These are phyloP conservation scores for Cucurbita maxima DNA, from an alignment of 306 rosid genomes.

Conservation along the genomic window DNA sequence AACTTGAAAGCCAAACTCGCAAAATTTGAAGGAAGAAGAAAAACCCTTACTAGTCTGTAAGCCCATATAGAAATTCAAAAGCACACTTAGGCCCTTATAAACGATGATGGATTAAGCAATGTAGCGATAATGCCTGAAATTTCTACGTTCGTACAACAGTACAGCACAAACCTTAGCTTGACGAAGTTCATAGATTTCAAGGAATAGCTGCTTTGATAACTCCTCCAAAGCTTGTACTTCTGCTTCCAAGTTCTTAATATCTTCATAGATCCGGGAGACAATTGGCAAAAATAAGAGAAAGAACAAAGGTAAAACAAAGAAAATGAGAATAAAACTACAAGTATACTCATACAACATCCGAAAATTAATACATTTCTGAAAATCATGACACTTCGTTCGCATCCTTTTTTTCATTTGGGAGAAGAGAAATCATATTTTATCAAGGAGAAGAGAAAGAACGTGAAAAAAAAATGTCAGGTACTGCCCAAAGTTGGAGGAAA, in stretches of 20 bases:
- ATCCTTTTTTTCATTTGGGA: too few species aligned
- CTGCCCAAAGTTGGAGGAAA: neutral
- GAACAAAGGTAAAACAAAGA: neutral
- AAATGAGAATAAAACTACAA: neutral
- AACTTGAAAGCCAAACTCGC: neutral
- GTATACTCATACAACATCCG: neutral
- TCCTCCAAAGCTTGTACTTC: conserved; percentile 88
- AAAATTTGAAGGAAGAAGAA: neutral
- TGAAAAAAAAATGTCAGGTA: neutral
- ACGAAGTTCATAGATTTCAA: conserved; percentile 94
- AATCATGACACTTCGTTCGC: neutral
- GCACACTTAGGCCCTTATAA: neutral
- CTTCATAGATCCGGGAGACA: conserved; percentile 14
- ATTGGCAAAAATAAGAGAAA: neutral
- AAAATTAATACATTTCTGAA: neutral
- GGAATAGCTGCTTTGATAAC: conserved; percentile 87
- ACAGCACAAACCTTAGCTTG: conserved; percentile 63
- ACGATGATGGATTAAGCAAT: neutral
- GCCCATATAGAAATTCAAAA: neutral
- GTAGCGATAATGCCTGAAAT: neutral
- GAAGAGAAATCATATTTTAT: neutral
- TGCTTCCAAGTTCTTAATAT: conserved; percentile 80
- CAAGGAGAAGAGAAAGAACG: neutral
- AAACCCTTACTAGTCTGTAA: neutral
- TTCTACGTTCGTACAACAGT: neutral